phyloP scores from a whole-genome alignment of 139 green algal species.

The Chlamydomonas schloesseri region DNA sequence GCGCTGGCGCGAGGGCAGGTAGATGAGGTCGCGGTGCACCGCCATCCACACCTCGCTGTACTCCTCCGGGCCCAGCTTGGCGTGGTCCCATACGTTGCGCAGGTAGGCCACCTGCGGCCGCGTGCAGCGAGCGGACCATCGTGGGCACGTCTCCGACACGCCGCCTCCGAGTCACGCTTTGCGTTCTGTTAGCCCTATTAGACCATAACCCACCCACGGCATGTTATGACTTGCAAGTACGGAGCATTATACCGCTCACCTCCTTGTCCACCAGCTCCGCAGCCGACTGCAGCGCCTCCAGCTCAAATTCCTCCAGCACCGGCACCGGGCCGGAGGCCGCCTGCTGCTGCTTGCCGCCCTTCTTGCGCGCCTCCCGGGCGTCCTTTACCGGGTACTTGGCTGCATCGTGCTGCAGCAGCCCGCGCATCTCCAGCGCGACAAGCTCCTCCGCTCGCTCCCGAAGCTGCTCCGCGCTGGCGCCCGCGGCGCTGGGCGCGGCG shows the following conservation, averaged over 20 bases:
- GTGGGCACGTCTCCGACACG: too few relatives aligned
- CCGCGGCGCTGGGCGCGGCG: conserved; percentile 30
- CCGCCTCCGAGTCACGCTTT: too few relatives aligned
- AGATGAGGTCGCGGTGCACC: conserved; percentile 76
- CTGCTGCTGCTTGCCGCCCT: conserved; percentile 8
- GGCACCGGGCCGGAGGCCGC: conserved; percentile 41
- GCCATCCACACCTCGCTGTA: conserved; percentile 71
- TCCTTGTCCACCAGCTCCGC: conserved; percentile 66
- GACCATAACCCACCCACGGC: too few relatives aligned
- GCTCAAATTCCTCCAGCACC: conserved; percentile 54
- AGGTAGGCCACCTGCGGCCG: conserved; percentile 15
- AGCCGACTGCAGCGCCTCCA: conserved; percentile 59
- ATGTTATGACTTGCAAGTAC: too few relatives aligned
- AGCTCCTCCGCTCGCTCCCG: conserved; percentile 80
- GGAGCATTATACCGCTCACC: conserved; percentile 20
- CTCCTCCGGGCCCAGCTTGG: conserved; percentile 50
- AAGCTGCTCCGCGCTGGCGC: not conserved
- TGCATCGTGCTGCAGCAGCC: conserved; percentile 80
- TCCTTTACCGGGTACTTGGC: conserved; percentile 69
- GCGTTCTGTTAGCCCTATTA: too few relatives aligned
- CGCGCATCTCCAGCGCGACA: conserved; percentile 75
- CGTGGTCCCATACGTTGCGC: conserved; percentile 59
- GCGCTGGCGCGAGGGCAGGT: conserved; percentile 61
- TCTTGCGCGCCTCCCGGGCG: not conserved
- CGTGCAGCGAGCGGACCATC: not conserved